Evolutionary conservation across 495 filamentous ascomycete species (phyloP).

Genomic region (Penicillium alfredii): DNA sequence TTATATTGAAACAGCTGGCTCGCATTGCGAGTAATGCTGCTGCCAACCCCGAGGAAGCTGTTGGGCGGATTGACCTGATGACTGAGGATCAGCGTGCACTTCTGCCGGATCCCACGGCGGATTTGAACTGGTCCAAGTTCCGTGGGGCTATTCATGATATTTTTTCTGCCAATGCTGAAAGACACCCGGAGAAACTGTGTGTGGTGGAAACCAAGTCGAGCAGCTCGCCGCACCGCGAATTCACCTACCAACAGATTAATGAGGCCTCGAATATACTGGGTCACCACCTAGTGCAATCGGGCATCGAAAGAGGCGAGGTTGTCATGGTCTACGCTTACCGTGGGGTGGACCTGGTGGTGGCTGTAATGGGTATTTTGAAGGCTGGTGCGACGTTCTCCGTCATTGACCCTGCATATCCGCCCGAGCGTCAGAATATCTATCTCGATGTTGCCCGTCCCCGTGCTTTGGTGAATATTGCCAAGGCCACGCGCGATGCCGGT

Average conservation of each 20-base stretch:
- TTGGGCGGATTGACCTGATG: constrained; percentile 46
- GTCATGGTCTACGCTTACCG: constrained; percentile 91
- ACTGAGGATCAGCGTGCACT: constrained; percentile 39
- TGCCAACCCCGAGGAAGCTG: constrained; percentile 35
- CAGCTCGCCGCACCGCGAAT: constrained; percentile 54
- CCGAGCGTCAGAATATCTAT: constrained; percentile 82
- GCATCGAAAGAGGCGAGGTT: constrained; percentile 75
- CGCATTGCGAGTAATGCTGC: constrained; percentile 40
- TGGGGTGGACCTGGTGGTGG: constrained; percentile 46
- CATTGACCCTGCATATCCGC: constrained; percentile 84
- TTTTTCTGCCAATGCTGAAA: constrained; percentile 64
- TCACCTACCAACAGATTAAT: constrained; percentile 85
- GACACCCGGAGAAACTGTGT: constrained; percentile 70
- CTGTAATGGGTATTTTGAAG: constrained; percentile 53
- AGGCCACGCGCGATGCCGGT: constrained; percentile 71
- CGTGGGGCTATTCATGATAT: constrained; percentile 76
- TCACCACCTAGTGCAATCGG: constrained; percentile 67
- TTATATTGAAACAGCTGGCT: constrained; percentile 40
- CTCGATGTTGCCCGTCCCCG: constrained; percentile 81
- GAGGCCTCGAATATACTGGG: constrained; percentile 77
- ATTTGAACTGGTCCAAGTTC: constrained; percentile 80
- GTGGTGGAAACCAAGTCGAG: constrained; percentile 75
- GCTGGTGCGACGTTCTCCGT: constrained; percentile 51
- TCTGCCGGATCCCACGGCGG: constrained; percentile 67
- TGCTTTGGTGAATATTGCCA: constrained; percentile 73